Conservation (phyloP, 345 rosid species). For the Melaleuca quinquenervia region DNA sequence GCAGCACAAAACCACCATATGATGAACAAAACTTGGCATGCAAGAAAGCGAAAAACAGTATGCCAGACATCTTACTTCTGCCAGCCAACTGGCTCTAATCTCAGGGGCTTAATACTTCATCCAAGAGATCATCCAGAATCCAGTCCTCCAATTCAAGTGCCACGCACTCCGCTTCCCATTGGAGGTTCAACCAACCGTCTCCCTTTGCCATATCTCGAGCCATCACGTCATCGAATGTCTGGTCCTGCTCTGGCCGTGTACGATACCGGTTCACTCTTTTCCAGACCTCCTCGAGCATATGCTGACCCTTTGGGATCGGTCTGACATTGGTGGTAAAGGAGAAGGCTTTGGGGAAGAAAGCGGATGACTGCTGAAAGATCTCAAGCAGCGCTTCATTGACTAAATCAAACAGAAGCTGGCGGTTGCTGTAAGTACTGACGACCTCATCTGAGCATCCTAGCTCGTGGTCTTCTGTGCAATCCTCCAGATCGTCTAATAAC, state of each 20-base stretch:
- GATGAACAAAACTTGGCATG: not conserved
- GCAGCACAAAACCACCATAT: not conserved
- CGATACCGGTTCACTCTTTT: constrained; percentile 28
- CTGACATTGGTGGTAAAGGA: constrained; percentile 8
- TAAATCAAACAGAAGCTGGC: constrained; percentile 52
- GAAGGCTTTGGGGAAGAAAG: constrained; percentile 49
- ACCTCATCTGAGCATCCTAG: constrained; percentile 10
- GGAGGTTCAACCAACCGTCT: constrained; percentile 61
- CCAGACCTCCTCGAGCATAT: constrained; percentile 60
- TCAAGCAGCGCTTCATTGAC: constrained; percentile 49
- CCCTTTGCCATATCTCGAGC: constrained; percentile 37
- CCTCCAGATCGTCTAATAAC: constrained; percentile 38
- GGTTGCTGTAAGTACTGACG: constrained; percentile 9
- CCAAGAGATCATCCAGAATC: constrained; percentile 50
- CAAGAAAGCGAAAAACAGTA: not conserved
- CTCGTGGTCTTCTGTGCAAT: constrained; percentile 10
- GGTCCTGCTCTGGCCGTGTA: constrained; percentile 14
- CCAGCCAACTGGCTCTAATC: not conserved
- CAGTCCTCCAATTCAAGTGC: constrained; percentile 67
- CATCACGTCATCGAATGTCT: constrained; percentile 49
- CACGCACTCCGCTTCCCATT: constrained; percentile 43
- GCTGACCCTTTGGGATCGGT: constrained; percentile 31
- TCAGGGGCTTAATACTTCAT: constrained; percentile 24
- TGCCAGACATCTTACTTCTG: not conserved
- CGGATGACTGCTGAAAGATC: constrained; percentile 22